Evolutionary conservation across 257 asterid species (phyloP).

Genomic region (Solanum dulcamara): DNA sequence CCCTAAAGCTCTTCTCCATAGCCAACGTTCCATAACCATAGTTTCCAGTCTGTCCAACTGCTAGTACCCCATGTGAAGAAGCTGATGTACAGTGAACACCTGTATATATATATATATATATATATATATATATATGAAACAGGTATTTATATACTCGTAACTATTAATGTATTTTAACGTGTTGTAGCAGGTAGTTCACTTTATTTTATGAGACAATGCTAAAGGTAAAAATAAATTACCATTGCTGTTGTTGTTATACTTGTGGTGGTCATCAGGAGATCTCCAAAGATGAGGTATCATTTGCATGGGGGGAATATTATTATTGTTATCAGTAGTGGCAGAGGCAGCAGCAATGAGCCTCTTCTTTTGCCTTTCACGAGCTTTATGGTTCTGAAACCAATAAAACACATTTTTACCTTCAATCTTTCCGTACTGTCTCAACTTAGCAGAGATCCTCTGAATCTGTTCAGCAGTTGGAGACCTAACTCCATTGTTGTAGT

Average conservation of each 20-base stretch:
- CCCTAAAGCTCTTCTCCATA: slow-evolving; percentile 74
- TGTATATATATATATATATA: neutral
- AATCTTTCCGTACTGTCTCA: slow-evolving; percentile 91
- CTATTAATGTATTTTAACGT: neutral
- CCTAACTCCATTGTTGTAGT: slow-evolving; percentile 91
- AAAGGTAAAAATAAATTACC: neutral
- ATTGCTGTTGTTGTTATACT: slow-evolving; percentile 1
- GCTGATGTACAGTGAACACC: slow-evolving; percentile 49
- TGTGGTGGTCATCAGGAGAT: slow-evolving; percentile 20
- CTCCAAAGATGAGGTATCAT: slow-evolving; percentile 3
- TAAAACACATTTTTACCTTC: slow-evolving; percentile 96
- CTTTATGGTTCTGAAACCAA: slow-evolving; percentile 98
- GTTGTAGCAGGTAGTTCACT: neutral
- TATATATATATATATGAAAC: neutral
- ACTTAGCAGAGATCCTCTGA: slow-evolving; percentile 81
- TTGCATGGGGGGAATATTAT: slow-evolving; percentile 6
- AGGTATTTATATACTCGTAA: neutral
- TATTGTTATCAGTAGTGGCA: neutral
- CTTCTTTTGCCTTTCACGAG: slow-evolving; percentile 94
- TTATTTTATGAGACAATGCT: neutral
- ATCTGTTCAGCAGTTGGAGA: slow-evolving; percentile 94
- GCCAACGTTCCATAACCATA: slow-evolving; percentile 62
- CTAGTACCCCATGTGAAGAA: slow-evolving; percentile 21
- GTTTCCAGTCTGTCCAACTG: slow-evolving; percentile 27
- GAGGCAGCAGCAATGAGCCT: slow-evolving; percentile 40